These are phyloP conservation scores for Phytopythium vexans DNA, from an alignment of 352 stramenopile species.

Conservation along the genomic window DNA sequence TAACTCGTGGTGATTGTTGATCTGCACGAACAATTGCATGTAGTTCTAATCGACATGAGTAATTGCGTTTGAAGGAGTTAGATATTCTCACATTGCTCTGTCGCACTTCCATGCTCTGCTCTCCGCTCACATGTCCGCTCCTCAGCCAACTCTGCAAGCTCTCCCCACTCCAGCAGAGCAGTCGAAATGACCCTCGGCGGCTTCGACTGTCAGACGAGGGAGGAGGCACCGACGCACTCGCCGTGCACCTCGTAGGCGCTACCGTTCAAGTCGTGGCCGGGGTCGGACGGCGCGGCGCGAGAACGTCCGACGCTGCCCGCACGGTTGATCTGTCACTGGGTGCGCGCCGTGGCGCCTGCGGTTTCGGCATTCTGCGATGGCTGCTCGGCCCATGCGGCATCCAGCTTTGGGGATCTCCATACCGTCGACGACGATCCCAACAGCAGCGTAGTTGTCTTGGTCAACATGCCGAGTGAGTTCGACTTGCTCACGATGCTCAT, in stretches of 20 bases:
- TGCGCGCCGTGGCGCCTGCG: constrained; percentile 1
- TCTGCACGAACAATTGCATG: too few relatives aligned
- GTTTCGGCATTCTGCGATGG: constrained; percentile 2
- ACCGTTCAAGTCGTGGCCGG: not conserved
- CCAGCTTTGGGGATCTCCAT: not conserved
- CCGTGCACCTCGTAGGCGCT: not conserved
- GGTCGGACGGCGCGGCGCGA: not conserved
- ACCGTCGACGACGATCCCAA: constrained; percentile 1
- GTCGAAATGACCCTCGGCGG: too few relatives aligned
- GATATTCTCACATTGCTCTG: too few relatives aligned
- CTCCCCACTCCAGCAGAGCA: too few relatives aligned
- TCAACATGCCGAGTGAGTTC: constrained; percentile 2
- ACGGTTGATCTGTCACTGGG: constrained; percentile 1
- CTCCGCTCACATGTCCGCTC: too few relatives aligned
- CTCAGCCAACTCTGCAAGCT: too few relatives aligned
- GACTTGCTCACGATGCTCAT: constrained; percentile 4
- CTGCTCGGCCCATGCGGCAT: not conserved
- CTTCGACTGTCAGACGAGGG: constrained; percentile 1
- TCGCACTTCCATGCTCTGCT: too few relatives aligned
- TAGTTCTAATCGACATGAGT: too few relatives aligned
- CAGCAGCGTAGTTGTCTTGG: constrained; percentile 1
- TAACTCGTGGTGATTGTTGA: too few relatives aligned
- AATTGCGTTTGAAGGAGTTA: too few relatives aligned
- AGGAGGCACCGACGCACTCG: not conserved
- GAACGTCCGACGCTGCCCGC: not conserved